These are phyloP conservation scores for Trypanosoma theileri DNA, from an alignment of 208 protist species.

Conservation along the genomic window DNA sequence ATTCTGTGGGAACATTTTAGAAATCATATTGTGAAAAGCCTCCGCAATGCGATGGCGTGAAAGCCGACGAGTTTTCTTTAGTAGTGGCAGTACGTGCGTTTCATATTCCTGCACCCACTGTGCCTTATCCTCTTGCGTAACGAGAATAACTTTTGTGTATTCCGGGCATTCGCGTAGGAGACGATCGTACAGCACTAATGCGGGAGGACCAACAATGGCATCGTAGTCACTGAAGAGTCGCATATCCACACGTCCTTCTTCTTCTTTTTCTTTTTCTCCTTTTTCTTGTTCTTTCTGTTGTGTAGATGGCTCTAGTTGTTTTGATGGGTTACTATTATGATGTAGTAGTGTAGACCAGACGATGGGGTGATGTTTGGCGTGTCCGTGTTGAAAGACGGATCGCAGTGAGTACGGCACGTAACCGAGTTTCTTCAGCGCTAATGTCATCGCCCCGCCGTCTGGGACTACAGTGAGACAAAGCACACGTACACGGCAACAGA, in stretches of 20 bases:
- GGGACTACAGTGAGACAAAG: conserved; percentile 73
- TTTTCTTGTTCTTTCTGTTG: background rate
- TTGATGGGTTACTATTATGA: background rate
- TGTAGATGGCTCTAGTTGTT: background rate
- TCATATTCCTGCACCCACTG: conserved; percentile 49
- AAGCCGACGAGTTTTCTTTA: conserved; percentile 22
- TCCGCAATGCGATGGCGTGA: conserved; percentile 36
- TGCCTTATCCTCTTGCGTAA: conserved; percentile 64
- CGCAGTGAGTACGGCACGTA: conserved; percentile 73
- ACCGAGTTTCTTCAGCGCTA: conserved; percentile 50
- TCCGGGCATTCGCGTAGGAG: conserved; percentile 55
- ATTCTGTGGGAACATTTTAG: conserved; percentile 49
- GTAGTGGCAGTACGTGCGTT: conserved; percentile 34
- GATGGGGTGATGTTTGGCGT: conserved; percentile 45
- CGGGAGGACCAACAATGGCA: conserved; percentile 55
- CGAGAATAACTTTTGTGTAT: conserved; percentile 80
- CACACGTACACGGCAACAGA: conserved; percentile 41
- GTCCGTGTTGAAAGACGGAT: conserved; percentile 47
- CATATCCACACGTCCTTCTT: conserved; percentile 26
- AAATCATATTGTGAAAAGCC: conserved; percentile 59
- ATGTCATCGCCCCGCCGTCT: conserved; percentile 54
- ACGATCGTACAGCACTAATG: conserved; percentile 48
- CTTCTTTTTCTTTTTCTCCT: conserved; percentile 4
- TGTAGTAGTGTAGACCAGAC: conserved; percentile 52
- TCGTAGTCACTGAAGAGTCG: conserved; percentile 58